These are phyloP conservation scores for Kwoniella sp. DNA, from an alignment of 768 basidiomycete species.

Conservation along the genomic window DNA sequence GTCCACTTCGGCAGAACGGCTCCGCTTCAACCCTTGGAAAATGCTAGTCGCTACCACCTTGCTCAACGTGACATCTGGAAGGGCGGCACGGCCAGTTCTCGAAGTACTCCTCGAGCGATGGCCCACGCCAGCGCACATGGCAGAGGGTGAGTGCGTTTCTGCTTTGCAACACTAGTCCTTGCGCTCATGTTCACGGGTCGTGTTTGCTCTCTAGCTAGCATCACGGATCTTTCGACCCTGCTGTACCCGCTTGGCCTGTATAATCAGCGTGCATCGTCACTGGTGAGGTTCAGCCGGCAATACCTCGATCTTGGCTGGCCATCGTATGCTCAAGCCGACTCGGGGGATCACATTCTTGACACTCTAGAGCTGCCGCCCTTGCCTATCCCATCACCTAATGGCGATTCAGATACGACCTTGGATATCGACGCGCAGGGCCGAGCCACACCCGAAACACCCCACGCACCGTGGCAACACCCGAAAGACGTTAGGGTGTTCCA, in stretches of 20 bases:
- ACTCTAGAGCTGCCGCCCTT: background rate
- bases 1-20: slow-evolving; percentile 26
- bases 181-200: background rate
- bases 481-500: slow-evolving; percentile 56
- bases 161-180: background rate
- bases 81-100: slow-evolving; percentile 64
- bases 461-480: background rate
- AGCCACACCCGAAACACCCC: background rate
- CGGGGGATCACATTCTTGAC: background rate
- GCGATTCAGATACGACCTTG: background rate
- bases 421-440: background rate
- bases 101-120: slow-evolving; percentile 59
- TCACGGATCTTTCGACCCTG: slow-evolving; percentile 53
- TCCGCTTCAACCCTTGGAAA: slow-evolving; percentile 59
- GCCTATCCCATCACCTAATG: background rate
- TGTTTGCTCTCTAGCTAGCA: slow-evolving; percentile 50
- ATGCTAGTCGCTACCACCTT: slow-evolving; percentile 64
- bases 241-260: slow-evolving; percentile 62
- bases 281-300: slow-evolving; percentile 57
- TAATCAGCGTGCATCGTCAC: slow-evolving; percentile 58
- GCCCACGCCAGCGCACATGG: slow-evolving; percentile 59
- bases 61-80: slow-evolving; percentile 67
- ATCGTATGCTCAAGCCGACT: background rate
- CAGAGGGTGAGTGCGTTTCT: slow-evolving; percentile 54
- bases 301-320: slow-evolving; percentile 53